Percentiles rank a stretch among this genome's conserved stretches.
phyloP scores from a whole-genome alignment of 2,329 filamentous ascomycete genomes.

The Phyllosticta paracitricarpa region DNA sequence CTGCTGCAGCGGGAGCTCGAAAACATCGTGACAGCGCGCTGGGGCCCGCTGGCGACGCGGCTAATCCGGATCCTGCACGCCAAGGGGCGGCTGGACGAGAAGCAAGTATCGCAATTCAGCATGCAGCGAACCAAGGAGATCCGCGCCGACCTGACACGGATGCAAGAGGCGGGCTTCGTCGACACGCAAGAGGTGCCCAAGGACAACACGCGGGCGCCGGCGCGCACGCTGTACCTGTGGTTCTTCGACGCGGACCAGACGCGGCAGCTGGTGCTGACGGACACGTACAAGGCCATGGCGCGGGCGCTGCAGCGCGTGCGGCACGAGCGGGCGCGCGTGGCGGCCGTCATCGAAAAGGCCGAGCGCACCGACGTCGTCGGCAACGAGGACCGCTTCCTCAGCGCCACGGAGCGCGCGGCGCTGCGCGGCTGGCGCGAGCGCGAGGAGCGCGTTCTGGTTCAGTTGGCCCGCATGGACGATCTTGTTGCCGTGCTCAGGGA shows the following conservation, averaged over 20 bases:
- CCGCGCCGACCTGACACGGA: conserved; percentile 70
- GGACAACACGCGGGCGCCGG: conserved; percentile 71
- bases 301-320: conserved; percentile 71
- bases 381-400: conserved; percentile 71
- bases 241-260: conserved; percentile 74
- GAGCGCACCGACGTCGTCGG: conserved; percentile 79
- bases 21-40: conserved; percentile 58
- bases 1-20: conserved; percentile 74
- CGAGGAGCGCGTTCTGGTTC: conserved; percentile 63
- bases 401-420: conserved; percentile 59
- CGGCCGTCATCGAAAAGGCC: conserved; percentile 67
- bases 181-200: conserved; percentile 92
- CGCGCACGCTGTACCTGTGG: conserved; percentile 82
- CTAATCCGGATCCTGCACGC: conserved; percentile 76
- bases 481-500: conserved; percentile 76
- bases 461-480: conserved; percentile 74
- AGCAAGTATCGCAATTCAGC: conserved; percentile 68
- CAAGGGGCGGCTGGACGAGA: conserved; percentile 92
- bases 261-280: conserved; percentile 60
- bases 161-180: conserved; percentile 78
- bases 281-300: conserved; percentile 83
- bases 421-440: conserved; percentile 53
- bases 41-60: conserved; percentile 63
- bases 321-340: conserved; percentile 62
- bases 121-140: conserved; percentile 80